Percentiles rank a stretch among this genome's conserved stretches.
Evolutionary conservation across 1,284 basidiomycete species (phyloP).

Genomic region (Fistulina hepatica): DNA sequence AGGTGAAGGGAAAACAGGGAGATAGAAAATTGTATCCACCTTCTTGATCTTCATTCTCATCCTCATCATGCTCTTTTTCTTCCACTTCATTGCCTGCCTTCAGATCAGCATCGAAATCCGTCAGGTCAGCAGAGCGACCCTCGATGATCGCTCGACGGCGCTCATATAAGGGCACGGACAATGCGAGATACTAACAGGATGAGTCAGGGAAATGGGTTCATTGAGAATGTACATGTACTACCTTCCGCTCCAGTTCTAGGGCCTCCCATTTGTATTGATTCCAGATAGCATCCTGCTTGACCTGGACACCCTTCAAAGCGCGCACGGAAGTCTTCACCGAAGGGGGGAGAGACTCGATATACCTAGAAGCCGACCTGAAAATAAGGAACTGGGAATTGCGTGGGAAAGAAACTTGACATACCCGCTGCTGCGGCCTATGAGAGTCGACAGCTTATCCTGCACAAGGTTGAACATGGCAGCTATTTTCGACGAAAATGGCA

Average conservation of each 20-base stretch:
- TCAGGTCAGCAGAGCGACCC: slow-evolving; percentile 60
- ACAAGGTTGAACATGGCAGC: slow-evolving; percentile 35
- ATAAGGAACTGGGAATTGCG: too few species aligned
- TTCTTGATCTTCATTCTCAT: not conserved
- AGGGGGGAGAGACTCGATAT: too few species aligned
- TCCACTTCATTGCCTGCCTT: slow-evolving; percentile 68
- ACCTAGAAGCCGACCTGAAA: too few species aligned
- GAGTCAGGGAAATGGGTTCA: slow-evolving; percentile 7
- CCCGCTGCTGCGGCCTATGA: slow-evolving; percentile 35
- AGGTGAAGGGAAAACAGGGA: not conserved
- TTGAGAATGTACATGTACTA: slow-evolving; percentile 24
- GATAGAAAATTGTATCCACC: not conserved
- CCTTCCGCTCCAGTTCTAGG: slow-evolving; percentile 95
- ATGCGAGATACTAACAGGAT: slow-evolving; percentile 61
- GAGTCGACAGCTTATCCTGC: slow-evolving; percentile 32
- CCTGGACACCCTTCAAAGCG: slow-evolving; percentile 91
- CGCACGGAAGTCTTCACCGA: slow-evolving; percentile 82
- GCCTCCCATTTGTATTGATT: slow-evolving; percentile 96
- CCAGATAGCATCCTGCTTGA: slow-evolving; percentile 88
- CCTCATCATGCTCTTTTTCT: slow-evolving; percentile 46
- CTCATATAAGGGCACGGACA: slow-evolving; percentile 82
- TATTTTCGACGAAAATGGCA: too few species aligned
- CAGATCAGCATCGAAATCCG: slow-evolving; percentile 50
- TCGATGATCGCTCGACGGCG: slow-evolving; percentile 79
- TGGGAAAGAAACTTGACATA: too few species aligned